These are phyloP conservation scores for Chrysoporthe puriensis DNA, from an alignment of 2,329 filamentous ascomycete species.

Conservation along the genomic window DNA sequence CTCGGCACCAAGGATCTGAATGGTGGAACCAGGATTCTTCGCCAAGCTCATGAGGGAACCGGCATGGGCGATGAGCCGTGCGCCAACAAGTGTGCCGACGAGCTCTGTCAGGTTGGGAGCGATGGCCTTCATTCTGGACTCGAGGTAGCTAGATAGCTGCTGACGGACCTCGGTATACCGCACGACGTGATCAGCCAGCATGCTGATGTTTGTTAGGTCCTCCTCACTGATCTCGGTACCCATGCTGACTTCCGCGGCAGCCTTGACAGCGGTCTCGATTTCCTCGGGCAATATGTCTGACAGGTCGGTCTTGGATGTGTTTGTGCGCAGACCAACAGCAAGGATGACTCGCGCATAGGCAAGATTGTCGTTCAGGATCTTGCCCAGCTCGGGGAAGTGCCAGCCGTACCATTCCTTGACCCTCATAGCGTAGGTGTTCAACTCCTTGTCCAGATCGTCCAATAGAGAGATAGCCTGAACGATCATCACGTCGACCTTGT, in stretches of 20 bases:
- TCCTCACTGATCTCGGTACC: conserved; percentile 94
- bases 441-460: conserved; percentile 96
- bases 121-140: conserved; percentile 93
- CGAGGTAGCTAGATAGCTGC: conserved; percentile 86
- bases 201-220: conserved; percentile 90
- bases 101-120: conserved; percentile 94
- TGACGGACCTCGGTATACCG: conserved; percentile 87
- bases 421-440: conserved; percentile 98
- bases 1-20: conserved; percentile 97
- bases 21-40: conserved; percentile 92
- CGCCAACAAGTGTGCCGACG: conserved; percentile 90
- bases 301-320: conserved; percentile 76
- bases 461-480: conserved; percentile 93
- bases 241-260: conserved; percentile 96
- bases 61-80: conserved; percentile 90
- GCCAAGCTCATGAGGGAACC: conserved; percentile 93
- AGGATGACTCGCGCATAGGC: conserved; percentile 90
- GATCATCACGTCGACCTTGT: conserved; percentile 99
- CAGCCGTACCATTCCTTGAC: conserved; percentile 99
- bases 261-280: conserved; percentile 88
- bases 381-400: conserved; percentile 98
- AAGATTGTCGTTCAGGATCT: conserved; percentile 95
- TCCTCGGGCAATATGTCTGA: conserved; percentile 93
- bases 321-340: conserved; percentile 85
- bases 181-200: conserved; percentile 91